These are phyloP conservation scores for Leccinum griseonigrum DNA, from an alignment of 1,284 basidiomycete genomes.

Conservation along the genomic window DNA sequence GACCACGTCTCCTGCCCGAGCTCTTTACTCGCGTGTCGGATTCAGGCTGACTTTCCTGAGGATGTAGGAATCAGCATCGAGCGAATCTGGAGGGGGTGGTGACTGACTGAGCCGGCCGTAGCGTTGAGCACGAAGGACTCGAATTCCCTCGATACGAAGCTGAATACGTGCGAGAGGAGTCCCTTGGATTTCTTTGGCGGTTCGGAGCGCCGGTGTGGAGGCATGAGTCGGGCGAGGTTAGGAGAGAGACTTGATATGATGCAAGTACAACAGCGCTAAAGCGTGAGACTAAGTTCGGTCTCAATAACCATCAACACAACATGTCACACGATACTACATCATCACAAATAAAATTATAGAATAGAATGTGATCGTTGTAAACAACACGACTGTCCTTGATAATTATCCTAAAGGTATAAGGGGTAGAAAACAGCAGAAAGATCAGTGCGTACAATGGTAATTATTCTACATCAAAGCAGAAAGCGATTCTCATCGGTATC, in stretches of 20 bases:
- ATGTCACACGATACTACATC: constrained; percentile 11
- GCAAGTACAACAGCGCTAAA: not conserved
- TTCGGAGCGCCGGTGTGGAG: constrained; percentile 12
- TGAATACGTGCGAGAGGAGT: constrained; percentile 62
- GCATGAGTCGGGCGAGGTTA: constrained; percentile 9
- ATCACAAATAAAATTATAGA: constrained; percentile 10
- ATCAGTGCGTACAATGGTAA: constrained; percentile 13
- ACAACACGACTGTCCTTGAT: constrained; percentile 13
- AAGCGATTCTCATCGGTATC: constrained; percentile 20
- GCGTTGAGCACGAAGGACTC: constrained; percentile 68
- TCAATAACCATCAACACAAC: constrained; percentile 7
- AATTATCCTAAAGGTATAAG: constrained; percentile 7
- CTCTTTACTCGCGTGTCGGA: constrained; percentile 12
- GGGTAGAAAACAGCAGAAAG: constrained; percentile 7
- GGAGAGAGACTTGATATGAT: not conserved
- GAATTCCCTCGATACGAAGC: constrained; percentile 67
- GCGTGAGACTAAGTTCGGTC: constrained; percentile 19
- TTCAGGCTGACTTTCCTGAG: constrained; percentile 15
- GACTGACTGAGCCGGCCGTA: constrained; percentile 39
- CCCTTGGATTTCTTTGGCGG: constrained; percentile 29
- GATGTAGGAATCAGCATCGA: constrained; percentile 7
- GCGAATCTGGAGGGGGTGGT: not conserved
- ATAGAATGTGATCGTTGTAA: constrained; percentile 1
- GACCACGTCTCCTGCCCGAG: constrained; percentile 5
- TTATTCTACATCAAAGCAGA: constrained; percentile 1